Conservation (phyloP, 179 eudicot genomes). For the Beta corolliflora region DNA sequence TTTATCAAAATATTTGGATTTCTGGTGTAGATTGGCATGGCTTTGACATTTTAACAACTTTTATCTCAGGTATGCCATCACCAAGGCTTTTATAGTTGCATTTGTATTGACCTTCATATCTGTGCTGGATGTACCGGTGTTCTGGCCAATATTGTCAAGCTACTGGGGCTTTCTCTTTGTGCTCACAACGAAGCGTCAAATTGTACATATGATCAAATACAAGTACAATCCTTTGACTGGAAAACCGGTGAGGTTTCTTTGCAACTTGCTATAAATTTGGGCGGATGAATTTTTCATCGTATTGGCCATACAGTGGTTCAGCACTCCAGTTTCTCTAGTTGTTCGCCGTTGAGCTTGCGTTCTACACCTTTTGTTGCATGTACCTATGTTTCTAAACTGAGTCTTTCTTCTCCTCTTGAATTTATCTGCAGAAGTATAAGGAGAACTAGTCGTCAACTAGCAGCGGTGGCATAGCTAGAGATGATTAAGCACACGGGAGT, state of each 20-base stretch:
- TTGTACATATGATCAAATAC: conserved; percentile 51
- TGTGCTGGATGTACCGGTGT: conserved; percentile 66
- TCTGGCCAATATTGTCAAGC: conserved; percentile 63
- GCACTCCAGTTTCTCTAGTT: conserved; percentile 1
- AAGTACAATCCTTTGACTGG: conserved; percentile 48
- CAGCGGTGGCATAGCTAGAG: conserved; percentile 14
- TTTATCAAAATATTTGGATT: neutral
- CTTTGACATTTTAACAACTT: neutral
- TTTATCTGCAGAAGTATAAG: conserved; percentile 18
- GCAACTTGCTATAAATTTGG: neutral
- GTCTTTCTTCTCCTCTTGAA: neutral
- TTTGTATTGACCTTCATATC: conserved; percentile 56
- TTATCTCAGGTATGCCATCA: conserved; percentile 53
- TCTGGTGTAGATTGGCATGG: neutral
- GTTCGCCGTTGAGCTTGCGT: neutral
- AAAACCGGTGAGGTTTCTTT: conserved; percentile 37
- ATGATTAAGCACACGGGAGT: conserved; percentile 10
- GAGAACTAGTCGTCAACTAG: conserved; percentile 22
- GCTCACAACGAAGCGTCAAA: conserved; percentile 53
- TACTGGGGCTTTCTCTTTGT: conserved; percentile 59
- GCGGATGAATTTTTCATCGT: neutral
- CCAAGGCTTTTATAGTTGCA: conserved; percentile 58
- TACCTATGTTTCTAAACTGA: conserved; percentile 3
- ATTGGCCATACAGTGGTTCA: neutral
- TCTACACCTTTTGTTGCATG: neutral